A percentile compares a stretch with the other conserved stretches of the same genome.
Conservation (phyloP, 192 early-diverging fungal species). For the Coemansia sp. region DNA sequence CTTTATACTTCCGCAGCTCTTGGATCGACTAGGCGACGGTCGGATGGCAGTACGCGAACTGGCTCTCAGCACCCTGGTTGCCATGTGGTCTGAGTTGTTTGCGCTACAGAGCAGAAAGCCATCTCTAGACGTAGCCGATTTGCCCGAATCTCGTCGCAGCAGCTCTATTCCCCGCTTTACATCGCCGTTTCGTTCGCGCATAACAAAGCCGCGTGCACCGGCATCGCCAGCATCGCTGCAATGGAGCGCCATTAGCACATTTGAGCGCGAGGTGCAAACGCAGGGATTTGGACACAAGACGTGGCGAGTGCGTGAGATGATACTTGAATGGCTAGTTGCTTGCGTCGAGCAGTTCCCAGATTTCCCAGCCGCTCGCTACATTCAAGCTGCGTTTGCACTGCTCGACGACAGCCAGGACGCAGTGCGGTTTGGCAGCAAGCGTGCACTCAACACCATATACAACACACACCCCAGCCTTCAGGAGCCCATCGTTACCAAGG, state of each 20-base stretch:
- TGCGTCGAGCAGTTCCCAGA: slow-evolving; percentile 37
- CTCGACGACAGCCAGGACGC: slow-evolving; percentile 52
- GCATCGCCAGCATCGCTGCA: slow-evolving; percentile 22
- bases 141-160: slow-evolving; percentile 10
- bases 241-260: slow-evolving; percentile 31
- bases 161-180: slow-evolving; percentile 27
- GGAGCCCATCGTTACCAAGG: slow-evolving; percentile 32
- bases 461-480: slow-evolving; percentile 41
- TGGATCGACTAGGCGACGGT: slow-evolving; percentile 49
- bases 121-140: slow-evolving; percentile 6
- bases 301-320: slow-evolving; percentile 53
- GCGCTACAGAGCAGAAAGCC: slow-evolving; percentile 18
- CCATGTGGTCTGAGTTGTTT: slow-evolving; percentile 36
- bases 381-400: slow-evolving; percentile 25
- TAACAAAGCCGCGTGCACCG: slow-evolving; percentile 13
- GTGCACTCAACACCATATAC: slow-evolving; percentile 49
- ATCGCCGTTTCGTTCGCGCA: slow-evolving; percentile 28
- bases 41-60: slow-evolving; percentile 47
- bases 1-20: slow-evolving; percentile 39
- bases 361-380: slow-evolving; percentile 38
- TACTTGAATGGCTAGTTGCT: slow-evolving; percentile 41
- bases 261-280: slow-evolving; percentile 51
- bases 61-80: slow-evolving; percentile 30
- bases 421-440: slow-evolving; percentile 45
- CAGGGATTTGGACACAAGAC: slow-evolving; percentile 48